Base-by-base conservation (phyloP, 306 rosid genomes). In the Ochetophila trinervis region DNA sequence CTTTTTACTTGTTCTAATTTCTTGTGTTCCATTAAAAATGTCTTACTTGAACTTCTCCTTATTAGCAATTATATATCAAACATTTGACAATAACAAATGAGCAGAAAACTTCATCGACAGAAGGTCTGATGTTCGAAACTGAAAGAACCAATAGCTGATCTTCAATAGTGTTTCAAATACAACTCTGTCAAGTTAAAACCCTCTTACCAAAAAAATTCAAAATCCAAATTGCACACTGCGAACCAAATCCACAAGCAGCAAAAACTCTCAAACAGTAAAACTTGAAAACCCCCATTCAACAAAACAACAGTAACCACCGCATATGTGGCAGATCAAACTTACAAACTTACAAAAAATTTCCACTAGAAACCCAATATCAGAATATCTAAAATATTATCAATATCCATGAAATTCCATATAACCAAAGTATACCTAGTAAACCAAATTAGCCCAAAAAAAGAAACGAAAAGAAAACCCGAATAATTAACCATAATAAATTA, bases 291-390 rank as follows among this genome's bases (percentile, higher is more conserved):
- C 27, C 42, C 32, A 65, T 69, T 53, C 69, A 79, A 67, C 67
- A n/a, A 32, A 74, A 53, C 17, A 64, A 34, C 20, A 37, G 58
- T 24, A 60, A 74, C 80, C 66, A 48, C 60, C 71, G 60, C 74
- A 71, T 60, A 83, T 67, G 80, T 56, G 77, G 67, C 85, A 87
- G 96, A 89, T 89, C 96, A 81, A 77, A 69, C 49, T 5, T 61
- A 67, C 34, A 53, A 44, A 15, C 44, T n/a, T n/a, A n/a, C n/a
- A n/a, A n/a, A 72, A 69, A 54, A 47, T 72, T 53, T 55, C 72
- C 27, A 66, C 74, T 57, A 40, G 24, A 67, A 63, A 72, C 75
- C 58, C 72, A 72, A 3, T 52, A 71, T 48, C 63, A 77, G 0
- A 51, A 56, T 6, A 56, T 51, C 48, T 23, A 51, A 22, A 47